phyloP scores from a whole-genome alignment of 1,284 basidiomycete genomes.

The Schizophyllum amplum region DNA sequence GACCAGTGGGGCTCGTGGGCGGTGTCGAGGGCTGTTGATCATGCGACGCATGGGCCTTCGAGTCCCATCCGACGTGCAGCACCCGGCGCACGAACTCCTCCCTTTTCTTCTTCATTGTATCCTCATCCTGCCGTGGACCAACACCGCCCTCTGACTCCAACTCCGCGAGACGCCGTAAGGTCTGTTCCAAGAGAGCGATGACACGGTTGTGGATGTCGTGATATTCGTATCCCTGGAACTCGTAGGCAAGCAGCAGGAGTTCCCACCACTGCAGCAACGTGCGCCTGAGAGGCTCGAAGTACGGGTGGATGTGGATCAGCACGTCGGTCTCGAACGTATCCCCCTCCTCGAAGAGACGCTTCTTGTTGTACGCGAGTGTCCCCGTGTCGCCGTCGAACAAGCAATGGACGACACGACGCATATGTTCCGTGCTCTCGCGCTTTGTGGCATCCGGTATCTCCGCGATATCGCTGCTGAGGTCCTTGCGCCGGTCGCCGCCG shows the following conservation, averaged over 20 bases:
- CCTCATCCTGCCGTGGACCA: neutral
- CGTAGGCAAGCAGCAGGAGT: neutral
- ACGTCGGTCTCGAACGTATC: neutral
- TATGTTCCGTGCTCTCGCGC: neutral
- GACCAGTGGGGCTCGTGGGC: no score
- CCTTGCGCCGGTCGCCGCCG: conserved; percentile 1
- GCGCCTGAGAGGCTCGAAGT: conserved; percentile 5
- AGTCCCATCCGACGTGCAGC: no score
- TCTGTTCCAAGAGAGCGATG: neutral
- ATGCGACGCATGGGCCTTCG: no score
- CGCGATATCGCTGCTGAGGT: neutral
- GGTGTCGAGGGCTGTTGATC: no score
- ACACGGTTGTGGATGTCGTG: neutral
- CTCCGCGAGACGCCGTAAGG: neutral
- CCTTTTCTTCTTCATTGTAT: neutral
- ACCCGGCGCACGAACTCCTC: neutral
- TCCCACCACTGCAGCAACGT: conserved; percentile 7
- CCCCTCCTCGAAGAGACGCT: neutral
- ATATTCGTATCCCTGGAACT: neutral
- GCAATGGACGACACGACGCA: neutral
- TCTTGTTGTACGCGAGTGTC: neutral
- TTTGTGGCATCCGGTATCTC: neutral
- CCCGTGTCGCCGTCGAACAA: neutral
- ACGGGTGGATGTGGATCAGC: conserved; percentile 2
- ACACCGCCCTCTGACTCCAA: no score